Conservation (phyloP, 2,329 filamentous ascomycete species). For the Hypoxylon sp. region DNA sequence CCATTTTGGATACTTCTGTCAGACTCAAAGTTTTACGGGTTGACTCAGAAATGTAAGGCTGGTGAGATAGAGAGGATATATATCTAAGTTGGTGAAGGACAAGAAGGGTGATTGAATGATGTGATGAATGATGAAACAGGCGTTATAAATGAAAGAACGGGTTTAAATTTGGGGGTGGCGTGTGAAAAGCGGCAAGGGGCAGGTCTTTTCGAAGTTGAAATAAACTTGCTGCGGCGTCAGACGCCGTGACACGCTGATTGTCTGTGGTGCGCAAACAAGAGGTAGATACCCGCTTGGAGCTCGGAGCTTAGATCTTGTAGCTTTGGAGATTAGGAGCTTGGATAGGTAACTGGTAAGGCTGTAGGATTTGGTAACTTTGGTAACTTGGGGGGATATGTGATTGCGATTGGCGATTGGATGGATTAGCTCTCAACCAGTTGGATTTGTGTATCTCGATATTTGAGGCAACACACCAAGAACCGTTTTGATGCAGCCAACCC, state of each 20-base stretch:
- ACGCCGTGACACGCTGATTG: slow-evolving; percentile 39
- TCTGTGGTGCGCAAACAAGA: slow-evolving; percentile 45
- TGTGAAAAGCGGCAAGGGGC: slow-evolving; percentile 41
- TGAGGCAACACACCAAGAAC: slow-evolving; percentile 46
- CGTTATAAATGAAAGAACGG: slow-evolving; percentile 22
- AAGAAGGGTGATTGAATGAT: slow-evolving; percentile 29
- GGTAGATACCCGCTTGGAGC: slow-evolving; percentile 10
- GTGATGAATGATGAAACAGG: slow-evolving; percentile 19
- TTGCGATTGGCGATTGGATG: slow-evolving; percentile 51
- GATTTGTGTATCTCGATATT: slow-evolving; percentile 43
- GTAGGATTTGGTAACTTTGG: slow-evolving; percentile 24
- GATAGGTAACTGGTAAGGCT: slow-evolving; percentile 42
- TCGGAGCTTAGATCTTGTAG: not conserved
- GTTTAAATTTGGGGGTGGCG: slow-evolving; percentile 48
- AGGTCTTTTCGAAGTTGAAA: slow-evolving; percentile 47
- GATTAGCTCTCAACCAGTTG: slow-evolving; percentile 50
- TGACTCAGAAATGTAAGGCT: slow-evolving; percentile 17
- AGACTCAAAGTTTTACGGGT: slow-evolving; percentile 4
- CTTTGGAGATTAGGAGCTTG: slow-evolving; percentile 8
- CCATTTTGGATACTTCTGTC: slow-evolving; percentile 45
- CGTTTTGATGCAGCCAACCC: slow-evolving; percentile 40
- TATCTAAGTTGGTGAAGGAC: not conserved
- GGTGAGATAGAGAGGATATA: not conserved
- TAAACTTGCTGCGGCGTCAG: slow-evolving; percentile 52
- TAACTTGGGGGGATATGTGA: slow-evolving; percentile 34